phyloP scores from a whole-genome alignment of 352 stramenopile genomes.

The Phytopythium aichiense region DNA sequence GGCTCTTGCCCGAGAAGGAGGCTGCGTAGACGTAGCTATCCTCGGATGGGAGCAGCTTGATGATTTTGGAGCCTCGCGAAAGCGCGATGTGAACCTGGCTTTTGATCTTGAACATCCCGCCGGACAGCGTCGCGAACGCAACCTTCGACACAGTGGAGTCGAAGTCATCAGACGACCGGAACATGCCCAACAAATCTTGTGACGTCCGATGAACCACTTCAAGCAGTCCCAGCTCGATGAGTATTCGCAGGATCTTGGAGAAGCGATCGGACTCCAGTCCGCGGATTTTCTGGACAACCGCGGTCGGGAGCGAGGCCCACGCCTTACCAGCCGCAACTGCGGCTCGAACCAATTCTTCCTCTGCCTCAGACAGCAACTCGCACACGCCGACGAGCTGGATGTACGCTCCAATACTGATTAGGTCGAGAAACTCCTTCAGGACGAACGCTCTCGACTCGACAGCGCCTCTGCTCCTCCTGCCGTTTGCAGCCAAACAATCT shows the following conservation, averaged over 20 bases:
- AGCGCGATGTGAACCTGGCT: constrained; percentile 42
- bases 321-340: constrained; percentile 35
- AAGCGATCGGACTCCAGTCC: constrained; percentile 69
- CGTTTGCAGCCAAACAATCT: not conserved
- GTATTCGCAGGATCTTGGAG: constrained; percentile 57
- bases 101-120: constrained; percentile 59
- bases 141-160: constrained; percentile 74
- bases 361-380: constrained; percentile 53
- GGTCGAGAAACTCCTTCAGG: constrained; percentile 66
- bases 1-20: constrained; percentile 46
- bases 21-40: constrained; percentile 64
- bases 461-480: not conserved
- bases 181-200: constrained; percentile 42
- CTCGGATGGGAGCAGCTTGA: constrained; percentile 47
- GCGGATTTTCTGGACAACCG: constrained; percentile 51
- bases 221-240: constrained; percentile 67
- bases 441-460: constrained; percentile 28
- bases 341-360: constrained; percentile 54
- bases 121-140: constrained; percentile 66
- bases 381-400: constrained; percentile 66
- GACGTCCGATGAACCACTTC: constrained; percentile 55
- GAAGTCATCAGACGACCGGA: constrained; percentile 60
- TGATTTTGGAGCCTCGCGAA: constrained; percentile 46
- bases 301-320: constrained; percentile 42
- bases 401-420: constrained; percentile 63